Percentiles rank a stretch among this genome's conserved stretches.
These are phyloP conservation scores for Tolypocladium ophioglossoides DNA, from an alignment of 2,329 filamentous ascomycete species.

Conservation along the genomic window DNA sequence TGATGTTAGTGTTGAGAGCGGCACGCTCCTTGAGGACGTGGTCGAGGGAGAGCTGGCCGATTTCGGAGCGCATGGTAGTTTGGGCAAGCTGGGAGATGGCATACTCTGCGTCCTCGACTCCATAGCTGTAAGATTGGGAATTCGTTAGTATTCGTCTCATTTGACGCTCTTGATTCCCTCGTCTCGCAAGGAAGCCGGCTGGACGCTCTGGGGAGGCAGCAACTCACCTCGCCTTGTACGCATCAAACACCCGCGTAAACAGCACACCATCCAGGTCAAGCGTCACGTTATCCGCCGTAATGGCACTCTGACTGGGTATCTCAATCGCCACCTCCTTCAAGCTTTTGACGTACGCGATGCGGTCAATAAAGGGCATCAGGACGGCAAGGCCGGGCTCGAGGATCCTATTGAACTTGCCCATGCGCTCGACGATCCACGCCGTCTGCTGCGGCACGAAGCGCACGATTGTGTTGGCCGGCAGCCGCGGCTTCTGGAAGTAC, in stretches of 20 bases:
- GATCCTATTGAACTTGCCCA: conserved; percentile 95
- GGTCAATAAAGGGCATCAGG: conserved; percentile 81
- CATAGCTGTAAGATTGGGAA: conserved; percentile 56
- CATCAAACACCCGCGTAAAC: conserved; percentile 93
- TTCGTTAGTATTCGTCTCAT: not conserved
- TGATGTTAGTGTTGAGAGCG: conserved; percentile 94
- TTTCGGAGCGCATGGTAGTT: conserved; percentile 98
- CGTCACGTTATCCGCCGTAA: conserved; percentile 97
- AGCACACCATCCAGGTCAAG: conserved; percentile 91
- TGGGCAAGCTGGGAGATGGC: conserved; percentile 96
- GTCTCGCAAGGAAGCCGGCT: not conserved
- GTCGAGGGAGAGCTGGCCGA: conserved; percentile 90
- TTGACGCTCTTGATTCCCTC: not conserved
- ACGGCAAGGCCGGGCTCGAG: conserved; percentile 85
- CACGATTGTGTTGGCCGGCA: conserved; percentile 89
- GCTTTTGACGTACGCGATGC: conserved; percentile 95
- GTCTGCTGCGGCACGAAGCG: conserved; percentile 99
- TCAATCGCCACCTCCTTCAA: conserved; percentile 94
- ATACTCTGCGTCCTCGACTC: conserved; percentile 97
- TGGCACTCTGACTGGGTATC: conserved; percentile 94
- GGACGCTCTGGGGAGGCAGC: not conserved
- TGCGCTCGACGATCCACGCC: conserved; percentile 98
- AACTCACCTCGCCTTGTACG: conserved; percentile 84
- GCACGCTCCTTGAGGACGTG: conserved; percentile 97
- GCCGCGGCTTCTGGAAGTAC: conserved; percentile 66